A percentile compares a stretch with the other conserved stretches of the same genome.
Evolutionary conservation across 345 rosid genomes (phyloP).

Genomic region (Clausena lansium): DNA sequence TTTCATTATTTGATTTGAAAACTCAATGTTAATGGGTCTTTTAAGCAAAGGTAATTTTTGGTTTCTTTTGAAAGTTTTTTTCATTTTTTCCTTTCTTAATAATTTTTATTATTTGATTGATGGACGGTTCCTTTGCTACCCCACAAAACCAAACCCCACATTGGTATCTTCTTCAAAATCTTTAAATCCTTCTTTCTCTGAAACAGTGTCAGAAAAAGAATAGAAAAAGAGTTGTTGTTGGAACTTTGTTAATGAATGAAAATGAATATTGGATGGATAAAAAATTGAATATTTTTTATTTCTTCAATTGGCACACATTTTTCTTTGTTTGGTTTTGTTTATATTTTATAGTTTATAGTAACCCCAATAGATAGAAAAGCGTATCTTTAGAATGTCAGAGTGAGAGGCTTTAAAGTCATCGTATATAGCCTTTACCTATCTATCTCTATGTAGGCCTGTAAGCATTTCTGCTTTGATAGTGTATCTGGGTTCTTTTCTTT

Average conservation of each 20-base stretch:
- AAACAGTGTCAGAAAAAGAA: constrained; percentile 26
- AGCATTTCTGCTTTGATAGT: constrained; percentile 1
- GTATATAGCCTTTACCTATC: constrained; percentile 1
- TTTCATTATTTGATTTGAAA: constrained; percentile 38
- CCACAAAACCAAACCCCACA: constrained; percentile 15
- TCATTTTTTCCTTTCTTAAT: neutral
- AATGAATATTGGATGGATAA: neutral
- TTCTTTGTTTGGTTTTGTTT: neutral
- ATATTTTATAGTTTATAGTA: neutral
- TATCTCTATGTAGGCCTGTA: constrained; percentile 35
- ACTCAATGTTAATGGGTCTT: constrained; percentile 36
- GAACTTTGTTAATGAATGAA: constrained; percentile 11
- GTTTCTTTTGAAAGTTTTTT: neutral
- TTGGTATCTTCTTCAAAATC: constrained; percentile 8
- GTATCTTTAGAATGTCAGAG: constrained; percentile 51
- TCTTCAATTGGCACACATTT: constrained; percentile 1
- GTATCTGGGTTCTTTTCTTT: constrained; percentile 22
- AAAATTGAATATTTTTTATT: neutral
- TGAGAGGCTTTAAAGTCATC: constrained; percentile 8
- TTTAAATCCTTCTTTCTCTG: constrained; percentile 11
- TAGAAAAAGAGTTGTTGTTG: neutral
- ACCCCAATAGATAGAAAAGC: constrained; percentile 25
- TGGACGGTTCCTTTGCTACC: constrained; percentile 2
- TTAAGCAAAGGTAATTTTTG: constrained; percentile 37
- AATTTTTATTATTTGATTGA: constrained; percentile 12